Base-by-base conservation (phyloP, 2,329 filamentous ascomycete species). In the Aspergillus neoniger region DNA sequence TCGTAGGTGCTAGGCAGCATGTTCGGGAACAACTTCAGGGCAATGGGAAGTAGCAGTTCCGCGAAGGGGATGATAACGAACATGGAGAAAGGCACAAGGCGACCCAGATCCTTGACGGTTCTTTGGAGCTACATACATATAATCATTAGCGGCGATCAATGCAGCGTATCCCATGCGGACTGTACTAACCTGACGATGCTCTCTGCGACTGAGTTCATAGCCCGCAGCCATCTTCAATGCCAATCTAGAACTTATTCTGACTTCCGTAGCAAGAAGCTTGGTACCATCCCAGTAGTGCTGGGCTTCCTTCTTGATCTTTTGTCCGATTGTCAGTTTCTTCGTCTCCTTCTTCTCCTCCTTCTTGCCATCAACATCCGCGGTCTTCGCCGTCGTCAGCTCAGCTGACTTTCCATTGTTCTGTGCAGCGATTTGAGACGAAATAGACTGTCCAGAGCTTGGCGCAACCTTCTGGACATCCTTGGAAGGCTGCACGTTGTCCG, bases 251-350 rank as follows among this genome's bases (percentile, higher is more conserved):
- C 94, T 98, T 75, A 99, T 99, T 78, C 83, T 91, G 74, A 98
- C 88, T 79, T 99, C 95, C 1, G 92, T 91, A 21, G 89, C 93
- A 67, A 99, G 82, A 71, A 99, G 83, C 79, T 99, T 99, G 28
- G 92, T 98, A 62, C 95, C 95, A 78, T 99, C 95, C 94, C 95
- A 98, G 81, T 99, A 99, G 77, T 99, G 95, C 63, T 89, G 87
- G 14, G 83, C 84, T 78, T 99, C 95, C 77, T 96, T 93, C 84
- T 96, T 99, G 72, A 99, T 88, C 80, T 93, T 96, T 76, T 98
- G 91, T 77, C 87, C 89, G 1, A 98, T 53, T 0, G 93, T 96
- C 78, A 96, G 80, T 74, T 96, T 97, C 81, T 93, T 92, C 69
- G 89, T 85, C 63, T 91, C 88, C 76, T 91, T 89, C 68, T 87